A percentile compares a stretch with the other conserved stretches of the same genome.
These are phyloP conservation scores for Corchorus olitorius DNA, from an alignment of 345 rosid genomes.

Conservation along the genomic window DNA sequence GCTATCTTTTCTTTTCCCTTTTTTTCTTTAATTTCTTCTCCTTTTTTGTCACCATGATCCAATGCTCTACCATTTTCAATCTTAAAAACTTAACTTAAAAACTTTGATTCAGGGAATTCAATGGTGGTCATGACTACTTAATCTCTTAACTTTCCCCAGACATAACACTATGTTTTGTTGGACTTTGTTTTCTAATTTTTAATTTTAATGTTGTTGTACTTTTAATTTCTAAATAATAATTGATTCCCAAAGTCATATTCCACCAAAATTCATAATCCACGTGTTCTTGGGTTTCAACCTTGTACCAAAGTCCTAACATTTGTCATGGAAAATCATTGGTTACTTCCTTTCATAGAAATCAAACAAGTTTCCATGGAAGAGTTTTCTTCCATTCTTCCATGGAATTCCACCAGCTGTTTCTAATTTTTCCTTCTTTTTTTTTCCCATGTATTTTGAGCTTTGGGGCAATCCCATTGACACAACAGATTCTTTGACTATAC, in stretches of 20 bases:
- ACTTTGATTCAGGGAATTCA: constrained; percentile 9
- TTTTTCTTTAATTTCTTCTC: constrained; percentile 6
- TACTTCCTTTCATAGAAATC: neutral
- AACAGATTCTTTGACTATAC: constrained; percentile 15
- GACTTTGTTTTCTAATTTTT: constrained; percentile 20
- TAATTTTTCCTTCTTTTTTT: neutral
- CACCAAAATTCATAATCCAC: constrained; percentile 8
- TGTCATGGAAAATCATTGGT: constrained; percentile 6
- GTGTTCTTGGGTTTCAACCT: neutral
- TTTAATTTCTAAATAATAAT: constrained; percentile 12
- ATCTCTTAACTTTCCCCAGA: constrained; percentile 6
- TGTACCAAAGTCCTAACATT: neutral
- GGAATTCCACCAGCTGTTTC: no score
- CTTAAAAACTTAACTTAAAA: neutral
- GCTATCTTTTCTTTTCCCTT: constrained; percentile 1
- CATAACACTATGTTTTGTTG: constrained; percentile 39
- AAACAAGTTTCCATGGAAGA: neutral
- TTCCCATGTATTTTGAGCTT: neutral
- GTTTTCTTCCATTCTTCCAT: no score
- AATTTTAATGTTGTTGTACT: neutral
- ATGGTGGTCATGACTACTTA: constrained; percentile 31
- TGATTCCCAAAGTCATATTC: constrained; percentile 10
- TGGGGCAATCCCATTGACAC: constrained; percentile 12
- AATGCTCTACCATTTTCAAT: neutral
- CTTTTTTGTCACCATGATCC: constrained; percentile 23